Percentiles rank a stretch among this genome's conserved stretches.
phyloP scores from a whole-genome alignment of 2,329 filamentous ascomycete genomes.

The Fusarium drepaniforme region DNA sequence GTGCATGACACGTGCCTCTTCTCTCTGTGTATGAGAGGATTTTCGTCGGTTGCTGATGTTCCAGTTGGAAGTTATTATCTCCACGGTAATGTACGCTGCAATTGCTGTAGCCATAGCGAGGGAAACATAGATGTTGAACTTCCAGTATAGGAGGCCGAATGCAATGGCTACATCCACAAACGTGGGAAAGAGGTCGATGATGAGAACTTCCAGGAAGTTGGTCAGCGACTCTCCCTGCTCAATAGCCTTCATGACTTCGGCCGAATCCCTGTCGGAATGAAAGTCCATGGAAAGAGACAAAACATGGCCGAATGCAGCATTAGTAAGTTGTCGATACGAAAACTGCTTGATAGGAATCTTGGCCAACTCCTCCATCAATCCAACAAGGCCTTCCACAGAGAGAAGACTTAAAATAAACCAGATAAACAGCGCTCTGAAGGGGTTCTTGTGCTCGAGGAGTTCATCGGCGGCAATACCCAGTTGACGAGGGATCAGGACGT shows the following conservation, averaged over 20 bases:
- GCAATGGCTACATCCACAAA: constrained; percentile 72
- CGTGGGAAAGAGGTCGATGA: constrained; percentile 72
- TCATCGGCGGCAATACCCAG: constrained; percentile 48
- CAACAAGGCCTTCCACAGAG: constrained; percentile 16
- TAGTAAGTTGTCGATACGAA: constrained; percentile 66
- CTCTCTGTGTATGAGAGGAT: constrained; percentile 56
- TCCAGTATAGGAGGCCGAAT: constrained; percentile 68
- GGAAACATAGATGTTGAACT: constrained; percentile 72
- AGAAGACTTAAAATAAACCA: constrained; percentile 34
- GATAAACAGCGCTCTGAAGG: constrained; percentile 33
- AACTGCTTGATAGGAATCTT: constrained; percentile 53
- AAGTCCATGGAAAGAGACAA: constrained; percentile 79
- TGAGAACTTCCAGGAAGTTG: constrained; percentile 68
- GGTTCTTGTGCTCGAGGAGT: constrained; percentile 36
- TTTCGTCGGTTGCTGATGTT: constrained; percentile 54
- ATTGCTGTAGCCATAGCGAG: constrained; percentile 49
- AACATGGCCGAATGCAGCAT: constrained; percentile 74
- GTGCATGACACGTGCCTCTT: constrained; percentile 65
- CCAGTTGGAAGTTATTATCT: constrained; percentile 51
- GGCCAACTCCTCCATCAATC: constrained; percentile 39
- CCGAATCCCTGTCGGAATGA: constrained; percentile 74
- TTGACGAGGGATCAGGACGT: constrained; percentile 49
- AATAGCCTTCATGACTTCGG: constrained; percentile 74
- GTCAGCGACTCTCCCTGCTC: constrained; percentile 72
- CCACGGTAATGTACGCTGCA: constrained; percentile 33